Evolutionary conservation across 768 basidiomycete genomes (phyloP).

Genomic region (Dioszegia crocea): DNA sequence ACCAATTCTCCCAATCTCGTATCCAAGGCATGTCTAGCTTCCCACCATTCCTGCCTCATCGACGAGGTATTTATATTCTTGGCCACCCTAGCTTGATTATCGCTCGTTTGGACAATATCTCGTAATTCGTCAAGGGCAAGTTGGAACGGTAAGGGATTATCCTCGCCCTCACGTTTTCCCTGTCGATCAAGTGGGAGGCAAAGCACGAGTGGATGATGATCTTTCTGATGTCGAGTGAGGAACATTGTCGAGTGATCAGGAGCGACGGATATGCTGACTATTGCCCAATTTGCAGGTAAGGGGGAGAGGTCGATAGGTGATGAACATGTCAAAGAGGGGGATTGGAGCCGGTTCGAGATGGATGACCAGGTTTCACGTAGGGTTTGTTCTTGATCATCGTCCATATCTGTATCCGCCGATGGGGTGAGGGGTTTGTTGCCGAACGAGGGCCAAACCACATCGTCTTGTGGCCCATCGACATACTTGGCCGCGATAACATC

Average conservation of each 20-base stretch:
- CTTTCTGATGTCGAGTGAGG: constrained; percentile 68
- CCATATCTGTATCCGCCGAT: background rate
- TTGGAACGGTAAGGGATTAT: constrained; percentile 63
- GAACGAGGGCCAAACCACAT: background rate
- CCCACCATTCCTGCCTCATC: constrained; percentile 80
- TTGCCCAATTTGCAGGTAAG: constrained; percentile 75
- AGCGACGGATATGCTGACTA: constrained; percentile 76
- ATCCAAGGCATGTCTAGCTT: constrained; percentile 69
- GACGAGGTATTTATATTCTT: constrained; percentile 63
- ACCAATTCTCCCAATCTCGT: constrained; percentile 67
- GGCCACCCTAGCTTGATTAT: constrained; percentile 70
- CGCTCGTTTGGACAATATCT: constrained; percentile 74
- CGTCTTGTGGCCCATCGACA: constrained; percentile 10
- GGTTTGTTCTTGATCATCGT: background rate
- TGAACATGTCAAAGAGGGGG: background rate
- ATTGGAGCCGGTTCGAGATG: constrained; percentile 17
- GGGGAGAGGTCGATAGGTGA: constrained; percentile 52
- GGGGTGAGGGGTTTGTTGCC: background rate
- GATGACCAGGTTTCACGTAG: constrained; percentile 22
- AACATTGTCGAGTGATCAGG: constrained; percentile 79
- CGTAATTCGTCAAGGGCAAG: constrained; percentile 68
- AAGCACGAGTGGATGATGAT: constrained; percentile 68
- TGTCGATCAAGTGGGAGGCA: constrained; percentile 74
- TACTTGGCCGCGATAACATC: constrained; percentile 75
- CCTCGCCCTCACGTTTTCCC: constrained; percentile 69